Evolutionary conservation across 768 basidiomycete species (phyloP).

Genomic region (Coprinopsis marcescibilis): DNA sequence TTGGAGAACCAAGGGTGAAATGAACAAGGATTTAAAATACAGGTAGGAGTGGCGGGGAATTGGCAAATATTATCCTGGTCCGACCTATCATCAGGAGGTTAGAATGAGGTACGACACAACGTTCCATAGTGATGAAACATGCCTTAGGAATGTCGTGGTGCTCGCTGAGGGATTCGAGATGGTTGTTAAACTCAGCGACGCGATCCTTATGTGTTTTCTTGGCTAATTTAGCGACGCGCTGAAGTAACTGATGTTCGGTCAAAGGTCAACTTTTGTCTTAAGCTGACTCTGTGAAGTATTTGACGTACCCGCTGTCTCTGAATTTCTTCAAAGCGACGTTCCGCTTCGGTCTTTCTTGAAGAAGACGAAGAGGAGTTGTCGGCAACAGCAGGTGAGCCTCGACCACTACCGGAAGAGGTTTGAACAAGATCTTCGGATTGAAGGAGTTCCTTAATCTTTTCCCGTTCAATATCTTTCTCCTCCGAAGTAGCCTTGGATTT

Average conservation of each 20-base stretch:
- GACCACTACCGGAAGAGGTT: conserved; percentile 49
- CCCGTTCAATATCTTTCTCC: conserved; percentile 40
- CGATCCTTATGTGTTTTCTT: conserved; percentile 90
- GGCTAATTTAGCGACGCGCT: conserved; percentile 71
- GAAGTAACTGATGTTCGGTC: conserved; percentile 74
- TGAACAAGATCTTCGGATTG: conserved; percentile 40
- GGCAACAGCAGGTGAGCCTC: conserved; percentile 54
- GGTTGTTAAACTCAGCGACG: conserved; percentile 83
- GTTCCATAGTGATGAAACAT: conserved; percentile 11
- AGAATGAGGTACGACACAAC: conserved; percentile 9
- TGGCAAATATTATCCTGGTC: conserved; percentile 64
- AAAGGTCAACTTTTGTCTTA: too few relatives aligned
- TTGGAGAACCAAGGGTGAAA: background rate
- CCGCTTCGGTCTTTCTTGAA: conserved; percentile 77
- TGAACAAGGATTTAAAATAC: too few relatives aligned
- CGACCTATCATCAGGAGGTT: conserved; percentile 66
- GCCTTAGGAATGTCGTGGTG: conserved; percentile 96
- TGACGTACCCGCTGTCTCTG: conserved; percentile 69
- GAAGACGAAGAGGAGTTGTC: conserved; percentile 33
- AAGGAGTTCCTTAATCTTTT: conserved; percentile 45
- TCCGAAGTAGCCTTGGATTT: conserved; percentile 49
- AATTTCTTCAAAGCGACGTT: conserved; percentile 83
- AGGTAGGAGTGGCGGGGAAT: conserved; percentile 1
- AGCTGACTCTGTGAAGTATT: too few relatives aligned
- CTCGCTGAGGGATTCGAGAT: conserved; percentile 83